A percentile compares a stretch with the other conserved stretches of the same genome.
phyloP scores from a whole-genome alignment of 805 yeast species.

The Metschnikowia drakensbergensis region DNA sequence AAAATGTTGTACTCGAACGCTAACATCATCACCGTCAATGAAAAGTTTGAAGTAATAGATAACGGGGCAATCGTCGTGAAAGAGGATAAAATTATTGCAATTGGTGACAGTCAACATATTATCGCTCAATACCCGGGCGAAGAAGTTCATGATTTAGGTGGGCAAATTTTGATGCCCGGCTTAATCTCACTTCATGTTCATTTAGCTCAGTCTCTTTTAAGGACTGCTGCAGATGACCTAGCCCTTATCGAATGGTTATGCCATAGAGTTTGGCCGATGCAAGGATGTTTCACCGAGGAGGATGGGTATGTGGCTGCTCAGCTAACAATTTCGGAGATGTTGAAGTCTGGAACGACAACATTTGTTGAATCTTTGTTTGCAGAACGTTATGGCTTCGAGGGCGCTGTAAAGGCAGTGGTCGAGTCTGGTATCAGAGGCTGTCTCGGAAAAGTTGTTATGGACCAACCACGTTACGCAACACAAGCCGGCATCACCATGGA shows the following conservation, averaged over 20 bases:
- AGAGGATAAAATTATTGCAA: slow-evolving; percentile 11
- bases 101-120: slow-evolving; percentile 8
- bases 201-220: slow-evolving; percentile 13
- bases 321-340: slow-evolving; percentile 16
- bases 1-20: slow-evolving; percentile 13
- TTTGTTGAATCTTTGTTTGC: slow-evolving; percentile 16
- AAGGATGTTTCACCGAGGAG: slow-evolving; percentile 15
- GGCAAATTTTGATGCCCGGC: slow-evolving; percentile 15
- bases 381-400: slow-evolving; percentile 15
- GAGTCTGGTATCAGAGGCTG: slow-evolving; percentile 18
- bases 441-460: slow-evolving; percentile 17
- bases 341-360: slow-evolving; percentile 16
- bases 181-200: slow-evolving; percentile 16
- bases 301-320: slow-evolving; percentile 17
- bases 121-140: slow-evolving; percentile 5
- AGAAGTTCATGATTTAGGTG: slow-evolving; percentile 5
- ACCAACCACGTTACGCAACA: slow-evolving; percentile 17
- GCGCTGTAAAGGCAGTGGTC: slow-evolving; percentile 15
- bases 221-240: slow-evolving; percentile 16
- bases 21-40: slow-evolving; percentile 13
- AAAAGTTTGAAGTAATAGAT: slow-evolving; percentile 10
- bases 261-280: slow-evolving; percentile 15
- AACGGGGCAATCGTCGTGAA: slow-evolving; percentile 13
- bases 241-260: slow-evolving; percentile 17
- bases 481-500: slow-evolving; percentile 16